A percentile compares a stretch with the other conserved stretches of the same genome.
phyloP scores from a whole-genome alignment of 257 asterid genomes.

The Nicotiana benthamiana region DNA sequence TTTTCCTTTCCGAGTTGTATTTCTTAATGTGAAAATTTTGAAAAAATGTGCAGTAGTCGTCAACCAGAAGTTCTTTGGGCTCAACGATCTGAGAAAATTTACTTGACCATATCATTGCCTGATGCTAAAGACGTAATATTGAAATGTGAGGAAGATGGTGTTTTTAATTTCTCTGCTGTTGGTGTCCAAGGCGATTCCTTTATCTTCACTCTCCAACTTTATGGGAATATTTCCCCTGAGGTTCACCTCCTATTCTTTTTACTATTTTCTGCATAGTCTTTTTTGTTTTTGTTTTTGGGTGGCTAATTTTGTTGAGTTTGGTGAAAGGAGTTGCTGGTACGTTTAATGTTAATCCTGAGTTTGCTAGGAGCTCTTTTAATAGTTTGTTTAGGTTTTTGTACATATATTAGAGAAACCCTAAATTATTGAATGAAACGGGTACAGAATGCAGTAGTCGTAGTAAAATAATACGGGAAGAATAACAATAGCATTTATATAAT shows the following conservation, averaged over 20 bases:
- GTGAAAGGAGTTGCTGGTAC: neutral
- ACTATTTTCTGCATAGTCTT: neutral
- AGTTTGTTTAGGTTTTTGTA: neutral
- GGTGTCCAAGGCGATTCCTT: constrained; percentile 50
- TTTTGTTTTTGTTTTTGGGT: neutral
- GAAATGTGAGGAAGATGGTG: constrained; percentile 52
- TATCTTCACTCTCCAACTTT: constrained; percentile 51
- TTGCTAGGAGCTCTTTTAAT: neutral
- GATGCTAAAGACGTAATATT: constrained; percentile 72
- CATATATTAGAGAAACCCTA: neutral
- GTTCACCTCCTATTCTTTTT: constrained; percentile 17
- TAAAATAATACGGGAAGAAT: too few species aligned
- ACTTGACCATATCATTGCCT: constrained; percentile 69
- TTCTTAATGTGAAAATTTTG: neutral
- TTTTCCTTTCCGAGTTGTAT: neutral
- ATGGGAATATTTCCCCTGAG: constrained; percentile 58
- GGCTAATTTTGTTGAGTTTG: neutral
- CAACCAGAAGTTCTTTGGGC: constrained; percentile 96
- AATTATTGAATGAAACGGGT: neutral
- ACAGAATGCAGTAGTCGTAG: neutral
- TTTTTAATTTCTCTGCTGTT: constrained; percentile 61
- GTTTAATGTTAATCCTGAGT: neutral
- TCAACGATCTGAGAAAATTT: constrained; percentile 70
- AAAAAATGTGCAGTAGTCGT: constrained; percentile 39
- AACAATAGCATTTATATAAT: too few species aligned